Evolutionary conservation across 345 rosid species (phyloP).

Genomic region (Jatropha curcas): DNA sequence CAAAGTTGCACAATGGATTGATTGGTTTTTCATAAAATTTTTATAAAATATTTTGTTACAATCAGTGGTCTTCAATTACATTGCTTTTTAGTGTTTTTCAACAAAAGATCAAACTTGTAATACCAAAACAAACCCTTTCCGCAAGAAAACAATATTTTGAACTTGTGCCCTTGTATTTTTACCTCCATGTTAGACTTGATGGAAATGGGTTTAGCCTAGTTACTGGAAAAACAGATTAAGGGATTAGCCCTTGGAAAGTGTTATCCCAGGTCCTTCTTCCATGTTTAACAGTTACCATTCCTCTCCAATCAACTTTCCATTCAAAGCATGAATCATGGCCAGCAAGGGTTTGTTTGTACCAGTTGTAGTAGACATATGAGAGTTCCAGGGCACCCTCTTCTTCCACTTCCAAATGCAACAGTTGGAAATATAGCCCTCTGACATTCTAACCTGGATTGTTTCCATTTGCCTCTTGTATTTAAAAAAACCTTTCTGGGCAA

Average conservation of each 20-base stretch:
- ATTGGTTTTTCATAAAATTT: no score
- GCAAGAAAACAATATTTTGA: no score
- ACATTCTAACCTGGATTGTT: slow-evolving; percentile 40
- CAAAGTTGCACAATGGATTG: no score
- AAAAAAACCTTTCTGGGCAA: slow-evolving; percentile 59
- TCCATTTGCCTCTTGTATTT: slow-evolving; percentile 12
- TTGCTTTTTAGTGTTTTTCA: no score
- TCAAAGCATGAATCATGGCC: slow-evolving; percentile 58
- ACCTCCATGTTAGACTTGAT: slow-evolving; percentile 10
- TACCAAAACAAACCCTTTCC: no score
- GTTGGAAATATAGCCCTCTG: slow-evolving; percentile 47
- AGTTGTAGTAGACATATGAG: slow-evolving; percentile 48
- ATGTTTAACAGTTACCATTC: slow-evolving; percentile 45
- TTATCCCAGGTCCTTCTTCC: slow-evolving; percentile 56
- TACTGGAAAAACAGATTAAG: slow-evolving; percentile 49
- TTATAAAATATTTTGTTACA: no score
- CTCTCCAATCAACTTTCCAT: slow-evolving; percentile 41
- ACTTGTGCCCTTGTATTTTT: no score
- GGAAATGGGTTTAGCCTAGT: slow-evolving; percentile 43
- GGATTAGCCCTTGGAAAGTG: slow-evolving; percentile 57
- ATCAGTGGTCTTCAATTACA: no score
- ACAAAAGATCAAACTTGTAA: no score
- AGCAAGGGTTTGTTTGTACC: slow-evolving; percentile 43
- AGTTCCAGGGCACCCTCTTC: slow-evolving; percentile 66
- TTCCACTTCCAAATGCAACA: slow-evolving; percentile 62